A percentile compares a stretch with the other conserved stretches of the same genome.
phyloP scores from a whole-genome alignment of 768 basidiomycete species.

The Suillus lakei region DNA sequence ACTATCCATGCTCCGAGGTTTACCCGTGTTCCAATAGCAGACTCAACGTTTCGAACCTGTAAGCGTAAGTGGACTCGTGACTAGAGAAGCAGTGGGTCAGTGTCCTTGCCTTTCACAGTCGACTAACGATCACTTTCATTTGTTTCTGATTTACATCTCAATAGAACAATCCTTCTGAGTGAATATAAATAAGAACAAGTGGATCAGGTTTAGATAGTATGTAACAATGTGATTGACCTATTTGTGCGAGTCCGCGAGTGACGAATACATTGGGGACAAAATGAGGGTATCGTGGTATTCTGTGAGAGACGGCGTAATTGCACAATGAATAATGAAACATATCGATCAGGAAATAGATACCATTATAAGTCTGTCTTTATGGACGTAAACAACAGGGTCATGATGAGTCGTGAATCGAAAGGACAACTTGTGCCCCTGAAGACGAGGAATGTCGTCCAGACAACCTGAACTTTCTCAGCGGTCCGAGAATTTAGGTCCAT shows the following conservation, averaged over 20 bases:
- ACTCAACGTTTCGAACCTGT: not conserved
- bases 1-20: constrained; percentile 14
- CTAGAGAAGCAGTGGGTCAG: not conserved
- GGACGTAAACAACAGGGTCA: constrained; percentile 24
- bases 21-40: constrained; percentile 13
- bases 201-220: constrained; percentile 24
- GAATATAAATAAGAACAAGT: constrained; percentile 13
- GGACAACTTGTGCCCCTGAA: not conserved
- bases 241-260: constrained; percentile 28
- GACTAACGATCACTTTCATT: not conserved
- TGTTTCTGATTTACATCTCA: constrained; percentile 18
- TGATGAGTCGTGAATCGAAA: constrained; percentile 27
- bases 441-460: not conserved
- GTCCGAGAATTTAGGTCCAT: constrained; percentile 22
- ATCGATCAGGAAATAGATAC: constrained; percentile 34
- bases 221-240: constrained; percentile 19
- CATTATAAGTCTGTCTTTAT: constrained; percentile 20
- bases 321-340: constrained; percentile 32
- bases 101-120: not conserved
- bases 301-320: constrained; percentile 30
- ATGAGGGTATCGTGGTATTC: constrained; percentile 41
- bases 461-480: constrained; percentile 29
- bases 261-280: constrained; percentile 31
- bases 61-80: not conserved
- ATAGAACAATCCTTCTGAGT: constrained; percentile 23